Evolutionary conservation across 768 basidiomycete species (phyloP).

Genomic region (Trametes punicea): DNA sequence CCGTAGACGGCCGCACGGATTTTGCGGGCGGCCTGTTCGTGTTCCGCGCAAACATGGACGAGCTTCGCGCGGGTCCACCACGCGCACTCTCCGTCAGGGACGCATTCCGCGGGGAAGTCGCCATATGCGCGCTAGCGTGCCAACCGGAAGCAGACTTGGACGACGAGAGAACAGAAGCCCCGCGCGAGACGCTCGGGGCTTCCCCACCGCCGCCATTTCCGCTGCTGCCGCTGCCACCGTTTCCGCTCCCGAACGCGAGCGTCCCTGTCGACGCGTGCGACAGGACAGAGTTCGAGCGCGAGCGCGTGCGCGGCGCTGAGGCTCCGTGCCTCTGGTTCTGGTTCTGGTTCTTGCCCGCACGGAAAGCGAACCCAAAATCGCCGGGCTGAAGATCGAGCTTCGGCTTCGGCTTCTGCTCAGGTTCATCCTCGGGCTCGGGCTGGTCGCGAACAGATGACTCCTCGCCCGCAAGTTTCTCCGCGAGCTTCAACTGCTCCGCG

Average conservation of each 20-base stretch:
- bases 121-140: not conserved
- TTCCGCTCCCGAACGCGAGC: slow-evolving; percentile 19
- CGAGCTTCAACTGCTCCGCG: slow-evolving; percentile 59
- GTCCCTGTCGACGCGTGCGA: slow-evolving; percentile 24
- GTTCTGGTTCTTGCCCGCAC: slow-evolving; percentile 1
- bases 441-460: slow-evolving; percentile 3
- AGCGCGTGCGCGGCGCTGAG: slow-evolving; percentile 4
- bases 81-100: slow-evolving; percentile 2
- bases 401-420: slow-evolving; percentile 15
- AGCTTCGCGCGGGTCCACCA: slow-evolving; percentile 12
- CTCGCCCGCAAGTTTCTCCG: slow-evolving; percentile 44
- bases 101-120: slow-evolving; percentile 5
- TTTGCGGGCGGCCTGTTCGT: slow-evolving; percentile 15
- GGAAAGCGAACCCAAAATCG: slow-evolving; percentile 23
- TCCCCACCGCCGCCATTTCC: not conserved
- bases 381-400: slow-evolving; percentile 25
- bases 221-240: not conserved
- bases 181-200: slow-evolving; percentile 1
- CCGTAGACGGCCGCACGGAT: slow-evolving; percentile 36
- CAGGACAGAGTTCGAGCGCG: slow-evolving; percentile 22
- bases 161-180: slow-evolving; percentile 6
- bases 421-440: slow-evolving; percentile 10
- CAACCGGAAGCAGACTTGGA: not conserved
- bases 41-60: slow-evolving; percentile 14
- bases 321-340: slow-evolving; percentile 1